phyloP scores from a whole-genome alignment of 495 filamentous ascomycete genomes.

The Talaromyces proteolyticus region DNA sequence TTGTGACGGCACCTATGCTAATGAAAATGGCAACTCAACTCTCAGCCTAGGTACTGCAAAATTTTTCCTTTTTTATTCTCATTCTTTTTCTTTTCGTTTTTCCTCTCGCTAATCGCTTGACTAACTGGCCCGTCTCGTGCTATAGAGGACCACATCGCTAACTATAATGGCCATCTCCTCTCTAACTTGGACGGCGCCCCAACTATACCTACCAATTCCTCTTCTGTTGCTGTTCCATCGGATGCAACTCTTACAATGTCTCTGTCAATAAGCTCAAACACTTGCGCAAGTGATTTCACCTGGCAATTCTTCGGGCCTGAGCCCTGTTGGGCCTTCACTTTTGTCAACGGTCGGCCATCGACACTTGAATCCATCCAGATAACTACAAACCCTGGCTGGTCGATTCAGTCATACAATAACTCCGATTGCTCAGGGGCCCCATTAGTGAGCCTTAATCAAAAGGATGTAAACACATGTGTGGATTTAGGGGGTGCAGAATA shows the following conservation, averaged over 20 bases:
- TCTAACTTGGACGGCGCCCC: conserved; percentile 1
- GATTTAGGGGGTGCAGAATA: background rate
- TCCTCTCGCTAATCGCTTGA: too few relatives aligned
- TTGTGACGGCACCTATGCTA: background rate
- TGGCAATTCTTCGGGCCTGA: background rate
- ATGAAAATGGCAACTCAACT: background rate
- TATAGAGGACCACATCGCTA: conserved; percentile 4
- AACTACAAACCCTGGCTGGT: background rate
- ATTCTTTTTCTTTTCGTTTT: too few relatives aligned
- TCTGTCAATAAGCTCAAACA: background rate
- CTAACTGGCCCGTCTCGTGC: too few relatives aligned
- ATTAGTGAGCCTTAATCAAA: background rate
- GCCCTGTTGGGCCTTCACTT: background rate
- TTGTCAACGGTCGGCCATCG: background rate
- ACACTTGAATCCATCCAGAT: background rate
- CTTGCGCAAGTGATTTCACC: background rate
- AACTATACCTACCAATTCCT: background rate
- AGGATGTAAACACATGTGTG: background rate
- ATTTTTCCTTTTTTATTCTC: too few relatives aligned
- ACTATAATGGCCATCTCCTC: conserved; percentile 2
- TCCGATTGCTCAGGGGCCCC: conserved; percentile 1
- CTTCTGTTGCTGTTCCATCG: background rate
- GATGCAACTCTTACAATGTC: background rate
- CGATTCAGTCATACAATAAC: background rate
- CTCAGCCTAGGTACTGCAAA: background rate